Conservation (phyloP, 306 rosid genomes). For the Inga oerstediana region DNA sequence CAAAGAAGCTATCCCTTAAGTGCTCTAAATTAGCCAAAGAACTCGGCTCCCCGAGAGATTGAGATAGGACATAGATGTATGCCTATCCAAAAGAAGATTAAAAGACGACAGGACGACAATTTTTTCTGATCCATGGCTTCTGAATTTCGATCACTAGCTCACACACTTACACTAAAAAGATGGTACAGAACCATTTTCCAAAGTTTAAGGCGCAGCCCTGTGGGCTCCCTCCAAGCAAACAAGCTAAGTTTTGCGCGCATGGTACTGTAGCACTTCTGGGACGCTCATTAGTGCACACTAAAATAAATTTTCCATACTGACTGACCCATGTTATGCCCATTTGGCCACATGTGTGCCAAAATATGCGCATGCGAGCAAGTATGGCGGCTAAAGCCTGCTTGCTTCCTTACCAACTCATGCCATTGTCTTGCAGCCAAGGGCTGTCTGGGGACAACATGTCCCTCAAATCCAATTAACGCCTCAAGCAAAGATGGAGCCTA, state of each 20-base stretch:
- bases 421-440: conserved; percentile 54
- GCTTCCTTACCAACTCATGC: conserved; percentile 41
- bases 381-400: conserved; percentile 64
- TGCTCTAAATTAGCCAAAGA: conserved; percentile 24
- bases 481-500: conserved; percentile 53
- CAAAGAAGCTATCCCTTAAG: neutral
- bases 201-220: conserved; percentile 38
- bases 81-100: conserved; percentile 21
- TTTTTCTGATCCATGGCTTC: neutral
- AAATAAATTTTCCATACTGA: neutral
- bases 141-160: conserved; percentile 12
- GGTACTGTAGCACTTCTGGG: conserved; percentile 69
- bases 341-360: conserved; percentile 44
- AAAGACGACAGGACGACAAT: neutral
- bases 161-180: neutral
- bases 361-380: conserved; percentile 65
- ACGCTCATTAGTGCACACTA: conserved; percentile 37
- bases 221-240: conserved; percentile 49
- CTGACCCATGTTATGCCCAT: conserved; percentile 26
- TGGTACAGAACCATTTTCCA: conserved; percentile 12
- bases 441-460: conserved; percentile 69
- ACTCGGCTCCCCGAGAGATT: neutral
- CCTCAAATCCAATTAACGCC: conserved; percentile 32
- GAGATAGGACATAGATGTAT: conserved; percentile 14
- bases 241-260: conserved; percentile 56